These are phyloP conservation scores for Erodium texanum DNA, from an alignment of 441 rosid species.

Conservation along the genomic window DNA sequence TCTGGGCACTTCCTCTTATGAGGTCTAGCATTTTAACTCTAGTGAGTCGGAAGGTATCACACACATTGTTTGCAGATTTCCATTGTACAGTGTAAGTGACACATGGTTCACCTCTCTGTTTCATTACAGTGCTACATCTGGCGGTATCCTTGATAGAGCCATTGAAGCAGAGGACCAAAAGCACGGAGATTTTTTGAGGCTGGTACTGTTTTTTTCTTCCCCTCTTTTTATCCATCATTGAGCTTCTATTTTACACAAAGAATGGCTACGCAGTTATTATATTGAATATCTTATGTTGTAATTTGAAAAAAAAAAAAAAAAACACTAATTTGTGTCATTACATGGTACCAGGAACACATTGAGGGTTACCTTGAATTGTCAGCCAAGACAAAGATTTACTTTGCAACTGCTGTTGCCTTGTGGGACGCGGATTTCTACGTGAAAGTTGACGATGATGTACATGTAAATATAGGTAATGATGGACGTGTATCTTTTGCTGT, in stretches of 20 bases:
- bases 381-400: slow-evolving; percentile 74
- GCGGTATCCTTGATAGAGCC: slow-evolving; percentile 89
- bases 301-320: not conserved
- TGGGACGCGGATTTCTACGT: slow-evolving; percentile 94
- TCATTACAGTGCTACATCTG: slow-evolving; percentile 54
- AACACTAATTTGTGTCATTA: slow-evolving; percentile 11
- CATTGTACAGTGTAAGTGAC: no score
- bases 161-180: slow-evolving; percentile 76
- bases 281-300: not conserved
- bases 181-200: slow-evolving; percentile 86
- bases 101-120: no score
- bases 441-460: slow-evolving; percentile 89
- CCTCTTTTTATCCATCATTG: not conserved
- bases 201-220: slow-evolving; percentile 35
- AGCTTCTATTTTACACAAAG: slow-evolving; percentile 4
- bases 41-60: no score
- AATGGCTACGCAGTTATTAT: not conserved
- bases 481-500: not conserved
- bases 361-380: slow-evolving; percentile 92
- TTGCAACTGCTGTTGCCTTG: slow-evolving; percentile 63
- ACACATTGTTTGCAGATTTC: no score
- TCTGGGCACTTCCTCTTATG: no score
- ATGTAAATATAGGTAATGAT: slow-evolving; percentile 72
- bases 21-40: no score
- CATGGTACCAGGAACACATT: slow-evolving; percentile 58